These are phyloP conservation scores for Podospora anserina DNA, from an alignment of 495 filamentous ascomycete species.

Conservation along the genomic window DNA sequence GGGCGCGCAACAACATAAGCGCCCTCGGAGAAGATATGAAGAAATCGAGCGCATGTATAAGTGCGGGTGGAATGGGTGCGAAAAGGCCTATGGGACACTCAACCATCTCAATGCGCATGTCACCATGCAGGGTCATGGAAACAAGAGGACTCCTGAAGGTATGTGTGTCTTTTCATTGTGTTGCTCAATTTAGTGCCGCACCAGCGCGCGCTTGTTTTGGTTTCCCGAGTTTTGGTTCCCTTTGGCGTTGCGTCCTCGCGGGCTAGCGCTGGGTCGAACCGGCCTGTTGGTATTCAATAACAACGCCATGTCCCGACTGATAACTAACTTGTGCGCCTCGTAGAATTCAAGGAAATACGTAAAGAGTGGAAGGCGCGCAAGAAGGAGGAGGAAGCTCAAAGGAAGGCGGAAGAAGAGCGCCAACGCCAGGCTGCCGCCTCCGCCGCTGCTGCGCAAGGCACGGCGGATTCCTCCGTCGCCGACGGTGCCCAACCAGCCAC, in stretches of 20 bases:
- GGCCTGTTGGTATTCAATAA: neutral
- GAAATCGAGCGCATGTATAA: constrained; percentile 99
- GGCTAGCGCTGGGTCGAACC: constrained; percentile 16
- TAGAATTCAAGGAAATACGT: constrained; percentile 98
- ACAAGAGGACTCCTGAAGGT: constrained; percentile 96
- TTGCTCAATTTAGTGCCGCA: constrained; percentile 18
- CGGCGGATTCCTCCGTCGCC: constrained; percentile 50
- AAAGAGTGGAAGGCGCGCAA: constrained; percentile 99
- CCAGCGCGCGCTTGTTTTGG: constrained; percentile 3
- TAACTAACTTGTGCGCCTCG: constrained; percentile 10
- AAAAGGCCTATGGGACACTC: constrained; percentile 94
- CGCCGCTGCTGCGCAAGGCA: constrained; percentile 46
- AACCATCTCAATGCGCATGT: constrained; percentile 97
- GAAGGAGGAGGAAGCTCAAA: constrained; percentile 91
- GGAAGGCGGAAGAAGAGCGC: constrained; percentile 89
- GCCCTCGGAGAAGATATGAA: constrained; percentile 89
- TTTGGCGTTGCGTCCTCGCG: constrained; percentile 21
- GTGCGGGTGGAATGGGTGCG: constrained; percentile 96
- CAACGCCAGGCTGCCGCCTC: constrained; percentile 64
- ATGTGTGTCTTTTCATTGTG: constrained; percentile 33
- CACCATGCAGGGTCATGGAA: constrained; percentile 93
- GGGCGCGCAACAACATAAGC: constrained; percentile 95
- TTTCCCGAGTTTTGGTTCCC: constrained; percentile 12
- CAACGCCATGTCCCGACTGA: neutral
- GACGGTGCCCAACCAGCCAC: constrained; percentile 60